A percentile compares a stretch with the other conserved stretches of the same genome.
Conservation (phyloP, 2,329 filamentous ascomycete species). For the Aspergillus texensis region DNA sequence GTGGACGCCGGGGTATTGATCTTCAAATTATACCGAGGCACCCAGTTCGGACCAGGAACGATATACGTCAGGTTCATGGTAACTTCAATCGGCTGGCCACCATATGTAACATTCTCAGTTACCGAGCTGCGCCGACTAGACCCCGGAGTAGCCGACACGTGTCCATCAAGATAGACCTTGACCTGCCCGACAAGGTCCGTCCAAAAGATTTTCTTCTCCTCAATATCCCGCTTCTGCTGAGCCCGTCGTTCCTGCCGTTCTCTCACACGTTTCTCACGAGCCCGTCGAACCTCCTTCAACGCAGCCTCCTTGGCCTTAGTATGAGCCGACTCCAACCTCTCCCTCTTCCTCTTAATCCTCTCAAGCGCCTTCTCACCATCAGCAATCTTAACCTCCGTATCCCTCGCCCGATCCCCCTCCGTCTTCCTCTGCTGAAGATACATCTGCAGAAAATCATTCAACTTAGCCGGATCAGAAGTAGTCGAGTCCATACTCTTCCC, state of each 20-base stretch:
- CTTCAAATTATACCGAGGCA: slow-evolving; percentile 63
- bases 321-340: background rate
- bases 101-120: slow-evolving; percentile 22
- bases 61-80: slow-evolving; percentile 60
- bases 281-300: slow-evolving; percentile 26
- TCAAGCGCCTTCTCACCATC: slow-evolving; percentile 30
- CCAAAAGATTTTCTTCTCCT: slow-evolving; percentile 42
- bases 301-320: slow-evolving; percentile 27
- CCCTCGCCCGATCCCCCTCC: slow-evolving; percentile 28
- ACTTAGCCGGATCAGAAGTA: slow-evolving; percentile 31
- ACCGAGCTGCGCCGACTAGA: slow-evolving; percentile 23
- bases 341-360: slow-evolving; percentile 10
- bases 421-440: slow-evolving; percentile 36
- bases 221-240: slow-evolving; percentile 29
- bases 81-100: slow-evolving; percentile 25
- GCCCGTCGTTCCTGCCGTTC: slow-evolving; percentile 20
- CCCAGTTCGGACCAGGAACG: slow-evolving; percentile 61
- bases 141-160: slow-evolving; percentile 8
- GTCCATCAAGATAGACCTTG: slow-evolving; percentile 39
- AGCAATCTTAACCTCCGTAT: slow-evolving; percentile 27
- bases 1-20: slow-evolving; percentile 59
- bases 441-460: slow-evolving; percentile 37
- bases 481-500: slow-evolving; percentile 34
- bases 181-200: slow-evolving; percentile 37
- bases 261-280: slow-evolving; percentile 8